Evolutionary conservation across 306 rosid genomes (phyloP).

Genomic region (Rosa chinensis): DNA sequence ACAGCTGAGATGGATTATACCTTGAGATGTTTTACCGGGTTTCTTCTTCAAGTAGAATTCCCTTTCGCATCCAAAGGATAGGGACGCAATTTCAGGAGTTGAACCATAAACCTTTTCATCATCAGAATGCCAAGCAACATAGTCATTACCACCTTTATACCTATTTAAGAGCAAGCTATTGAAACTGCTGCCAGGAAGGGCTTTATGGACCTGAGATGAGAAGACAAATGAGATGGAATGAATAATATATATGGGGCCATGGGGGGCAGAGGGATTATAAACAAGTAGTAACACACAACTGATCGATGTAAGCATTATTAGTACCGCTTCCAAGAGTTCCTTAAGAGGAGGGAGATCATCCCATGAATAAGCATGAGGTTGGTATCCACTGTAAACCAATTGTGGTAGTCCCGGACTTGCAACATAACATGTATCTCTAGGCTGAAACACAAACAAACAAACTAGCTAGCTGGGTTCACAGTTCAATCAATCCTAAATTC

Average conservation of each 20-base stretch:
- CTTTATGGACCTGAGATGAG: conserved; percentile 65
- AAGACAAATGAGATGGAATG: conserved; percentile 14
- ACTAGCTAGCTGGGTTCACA: background rate
- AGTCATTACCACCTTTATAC: conserved; percentile 80
- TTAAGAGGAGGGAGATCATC: conserved; percentile 77
- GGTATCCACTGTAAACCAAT: conserved; percentile 76
- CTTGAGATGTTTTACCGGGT: conserved; percentile 42
- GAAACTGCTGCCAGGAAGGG: conserved; percentile 86
- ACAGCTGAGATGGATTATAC: conserved; percentile 30
- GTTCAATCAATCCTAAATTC: background rate
- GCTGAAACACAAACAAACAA: conserved; percentile 43
- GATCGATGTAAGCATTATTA: background rate
- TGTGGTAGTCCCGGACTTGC: conserved; percentile 79
- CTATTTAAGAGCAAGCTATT: conserved; percentile 89
- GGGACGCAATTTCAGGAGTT: conserved; percentile 82
- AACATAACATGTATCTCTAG: conserved; percentile 85
- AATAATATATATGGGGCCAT: no score
- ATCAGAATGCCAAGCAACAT: conserved; percentile 95
- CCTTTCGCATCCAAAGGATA: conserved; percentile 85
- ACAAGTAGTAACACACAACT: no score
- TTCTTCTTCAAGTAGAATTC: conserved; percentile 80
- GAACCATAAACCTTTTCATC: conserved; percentile 87
- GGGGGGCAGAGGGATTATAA: background rate
- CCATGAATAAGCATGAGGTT: conserved; percentile 82
- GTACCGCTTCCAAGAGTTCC: conserved; percentile 76